Percentiles rank a stretch among this genome's conserved stretches.
Evolutionary conservation across 805 yeast genomes (phyloP).

Genomic region (Pichia manshurica): DNA sequence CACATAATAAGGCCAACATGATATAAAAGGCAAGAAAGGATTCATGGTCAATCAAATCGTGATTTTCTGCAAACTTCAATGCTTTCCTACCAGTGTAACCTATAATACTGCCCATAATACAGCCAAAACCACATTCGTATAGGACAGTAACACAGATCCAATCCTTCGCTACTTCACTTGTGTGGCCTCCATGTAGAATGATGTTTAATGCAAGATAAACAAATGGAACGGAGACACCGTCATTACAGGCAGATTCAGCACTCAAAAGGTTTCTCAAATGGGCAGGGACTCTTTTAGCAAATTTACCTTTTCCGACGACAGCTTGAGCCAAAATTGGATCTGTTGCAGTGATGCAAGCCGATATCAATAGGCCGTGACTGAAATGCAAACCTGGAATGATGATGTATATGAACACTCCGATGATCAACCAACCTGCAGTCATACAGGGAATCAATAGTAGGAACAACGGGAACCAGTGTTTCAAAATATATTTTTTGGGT

Average conservation of each 20-base stretch:
- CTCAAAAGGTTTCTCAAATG: constrained; percentile 54
- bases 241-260: constrained; percentile 74
- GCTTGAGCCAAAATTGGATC: constrained; percentile 74
- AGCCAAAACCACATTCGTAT: constrained; percentile 58
- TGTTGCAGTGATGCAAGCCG: constrained; percentile 72
- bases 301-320: constrained; percentile 66
- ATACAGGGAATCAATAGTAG: constrained; percentile 60
- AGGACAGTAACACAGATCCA: constrained; percentile 58
- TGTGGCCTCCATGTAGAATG: constrained; percentile 43
- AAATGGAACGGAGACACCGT: constrained; percentile 69
- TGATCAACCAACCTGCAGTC: constrained; percentile 65
- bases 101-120: constrained; percentile 44
- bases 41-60: constrained; percentile 54
- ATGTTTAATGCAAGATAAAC: constrained; percentile 54
- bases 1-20: constrained; percentile 49
- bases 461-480: constrained; percentile 53
- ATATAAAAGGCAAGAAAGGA: constrained; percentile 52
- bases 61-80: constrained; percentile 47
- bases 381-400: constrained; percentile 53
- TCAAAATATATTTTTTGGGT: constrained; percentile 59
- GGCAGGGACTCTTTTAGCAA: constrained; percentile 61
- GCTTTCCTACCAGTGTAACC: constrained; percentile 48
- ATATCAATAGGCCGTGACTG: constrained; percentile 51
- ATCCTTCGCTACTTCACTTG: constrained; percentile 49
- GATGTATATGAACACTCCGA: constrained; percentile 57